Conservation (phyloP, 345 rosid genomes). For the Eucalyptus cloeziana region DNA sequence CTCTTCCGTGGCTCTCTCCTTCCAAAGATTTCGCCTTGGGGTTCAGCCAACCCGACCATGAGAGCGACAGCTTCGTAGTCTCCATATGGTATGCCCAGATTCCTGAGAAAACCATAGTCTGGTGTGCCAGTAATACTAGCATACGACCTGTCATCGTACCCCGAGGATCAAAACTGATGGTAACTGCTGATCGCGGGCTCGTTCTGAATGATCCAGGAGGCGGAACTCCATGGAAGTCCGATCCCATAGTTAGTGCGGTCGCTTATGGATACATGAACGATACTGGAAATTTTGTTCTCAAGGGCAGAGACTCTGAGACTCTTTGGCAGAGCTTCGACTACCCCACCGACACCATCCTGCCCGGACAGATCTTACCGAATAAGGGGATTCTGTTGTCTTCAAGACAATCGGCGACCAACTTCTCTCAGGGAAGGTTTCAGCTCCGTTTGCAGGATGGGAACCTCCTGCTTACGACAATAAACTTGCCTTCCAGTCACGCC, state of each 20-base stretch:
- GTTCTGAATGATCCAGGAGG: slow-evolving; percentile 1
- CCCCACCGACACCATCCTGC: slow-evolving; percentile 18
- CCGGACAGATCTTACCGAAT: neutral
- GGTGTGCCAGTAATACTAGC: neutral
- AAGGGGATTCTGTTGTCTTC: neutral
- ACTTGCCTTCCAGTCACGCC: neutral
- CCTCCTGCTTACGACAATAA: neutral
- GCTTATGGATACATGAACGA: slow-evolving; percentile 2
- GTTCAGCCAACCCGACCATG: neutral
- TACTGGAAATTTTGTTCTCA: slow-evolving; percentile 6
- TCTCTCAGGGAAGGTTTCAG: slow-evolving; percentile 8
- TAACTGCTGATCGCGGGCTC: slow-evolving; percentile 3
- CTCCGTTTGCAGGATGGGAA: neutral
- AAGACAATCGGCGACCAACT: neutral
- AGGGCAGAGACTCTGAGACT: neutral
- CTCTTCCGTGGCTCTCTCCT: slow-evolving; percentile 8
- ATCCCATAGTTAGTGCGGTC: neutral
- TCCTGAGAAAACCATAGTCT: slow-evolving; percentile 2
- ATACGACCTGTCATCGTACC: neutral
- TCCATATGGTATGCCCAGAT: slow-evolving; percentile 17
- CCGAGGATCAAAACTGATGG: neutral
- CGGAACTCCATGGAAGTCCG: neutral
- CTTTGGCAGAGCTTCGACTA: slow-evolving; percentile 13
- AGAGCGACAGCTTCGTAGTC: slow-evolving; percentile 3
- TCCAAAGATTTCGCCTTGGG: slow-evolving; percentile 18